Conservation (phyloP, 2,329 filamentous ascomycete genomes). For the Phialocephala sp. region DNA sequence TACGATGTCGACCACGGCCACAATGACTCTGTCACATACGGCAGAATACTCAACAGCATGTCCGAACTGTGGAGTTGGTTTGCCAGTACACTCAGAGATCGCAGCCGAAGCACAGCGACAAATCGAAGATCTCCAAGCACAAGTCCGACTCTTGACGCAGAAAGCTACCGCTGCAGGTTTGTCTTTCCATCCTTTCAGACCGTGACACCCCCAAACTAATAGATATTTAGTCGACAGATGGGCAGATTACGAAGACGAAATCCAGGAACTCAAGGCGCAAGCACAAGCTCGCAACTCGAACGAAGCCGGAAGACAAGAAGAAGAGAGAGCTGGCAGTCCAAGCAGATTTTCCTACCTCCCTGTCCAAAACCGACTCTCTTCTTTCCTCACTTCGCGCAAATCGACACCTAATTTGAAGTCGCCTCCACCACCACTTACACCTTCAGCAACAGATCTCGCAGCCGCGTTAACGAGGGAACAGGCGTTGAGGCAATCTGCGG, state of each 20-base stretch:
- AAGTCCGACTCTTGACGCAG: conserved; percentile 72
- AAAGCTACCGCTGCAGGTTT: conserved; percentile 69
- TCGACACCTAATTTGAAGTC: conserved; percentile 49
- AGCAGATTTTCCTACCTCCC: conserved; percentile 38
- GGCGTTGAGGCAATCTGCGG: conserved; percentile 68
- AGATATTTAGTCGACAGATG: conserved; percentile 58
- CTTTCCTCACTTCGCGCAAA: conserved; percentile 57
- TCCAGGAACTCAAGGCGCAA: conserved; percentile 61
- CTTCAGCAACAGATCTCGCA: conserved; percentile 56
- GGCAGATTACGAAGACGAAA: conserved; percentile 83
- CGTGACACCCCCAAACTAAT: conserved; percentile 15
- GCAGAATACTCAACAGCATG: conserved; percentile 30
- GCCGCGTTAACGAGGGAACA: conserved; percentile 71
- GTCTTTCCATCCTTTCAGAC: conserved; percentile 33
- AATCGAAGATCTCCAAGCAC: conserved; percentile 72
- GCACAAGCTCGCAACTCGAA: conserved; percentile 31
- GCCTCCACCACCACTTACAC: conserved; percentile 31
- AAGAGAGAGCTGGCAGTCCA: conserved; percentile 18
- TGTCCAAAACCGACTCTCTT: conserved; percentile 45
- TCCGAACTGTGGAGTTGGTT: conserved; percentile 42
- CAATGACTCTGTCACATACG: conserved; percentile 38
- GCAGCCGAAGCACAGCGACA: conserved; percentile 56
- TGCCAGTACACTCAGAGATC: conserved; percentile 36
- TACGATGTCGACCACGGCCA: conserved; percentile 43
- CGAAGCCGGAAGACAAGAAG: conserved; percentile 32